phyloP scores from a whole-genome alignment of 2,329 filamentous ascomycete species.

The Corynespora cassiicola region DNA sequence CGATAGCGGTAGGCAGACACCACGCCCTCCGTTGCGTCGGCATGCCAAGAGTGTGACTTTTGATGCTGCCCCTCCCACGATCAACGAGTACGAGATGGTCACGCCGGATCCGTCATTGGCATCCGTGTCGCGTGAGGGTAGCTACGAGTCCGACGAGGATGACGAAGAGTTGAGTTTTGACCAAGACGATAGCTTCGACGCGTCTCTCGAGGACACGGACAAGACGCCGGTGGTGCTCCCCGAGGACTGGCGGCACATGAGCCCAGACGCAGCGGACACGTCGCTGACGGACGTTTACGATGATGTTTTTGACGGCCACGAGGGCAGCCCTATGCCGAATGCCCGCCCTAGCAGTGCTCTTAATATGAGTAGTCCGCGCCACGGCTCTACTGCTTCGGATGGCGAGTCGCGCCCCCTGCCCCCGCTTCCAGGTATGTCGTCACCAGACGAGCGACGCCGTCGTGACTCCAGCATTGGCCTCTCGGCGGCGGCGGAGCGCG shows the following conservation, averaged over 20 bases:
- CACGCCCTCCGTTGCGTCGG: slow-evolving; percentile 74
- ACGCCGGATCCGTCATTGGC: slow-evolving; percentile 94
- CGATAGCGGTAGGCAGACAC: slow-evolving; percentile 67
- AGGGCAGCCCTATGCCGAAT: slow-evolving; percentile 72
- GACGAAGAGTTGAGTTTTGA: slow-evolving; percentile 72
- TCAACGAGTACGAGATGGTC: slow-evolving; percentile 98
- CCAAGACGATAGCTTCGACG: slow-evolving; percentile 91
- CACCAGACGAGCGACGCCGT: slow-evolving; percentile 60
- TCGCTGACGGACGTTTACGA: slow-evolving; percentile 63
- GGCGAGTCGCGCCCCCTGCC: slow-evolving; percentile 85
- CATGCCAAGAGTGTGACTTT: slow-evolving; percentile 98
- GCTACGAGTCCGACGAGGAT: slow-evolving; percentile 82
- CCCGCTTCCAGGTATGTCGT: slow-evolving; percentile 76
- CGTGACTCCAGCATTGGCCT: slow-evolving; percentile 67
- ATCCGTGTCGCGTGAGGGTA: slow-evolving; percentile 89
- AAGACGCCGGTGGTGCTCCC: slow-evolving; percentile 98
- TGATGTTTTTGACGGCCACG: slow-evolving; percentile 69
- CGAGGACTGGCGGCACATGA: slow-evolving; percentile 90
- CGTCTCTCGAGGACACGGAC: slow-evolving; percentile 90
- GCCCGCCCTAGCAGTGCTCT: slow-evolving; percentile 50
- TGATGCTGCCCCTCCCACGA: slow-evolving; percentile 87
- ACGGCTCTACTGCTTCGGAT: slow-evolving; percentile 78
- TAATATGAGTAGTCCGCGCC: slow-evolving; percentile 58
- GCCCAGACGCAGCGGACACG: slow-evolving; percentile 65
- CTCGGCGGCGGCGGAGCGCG: slow-evolving; percentile 74